Evolutionary conservation across 2,329 filamentous ascomycete genomes (phyloP).

Genomic region (Rhinocladiella mackenziei): DNA sequence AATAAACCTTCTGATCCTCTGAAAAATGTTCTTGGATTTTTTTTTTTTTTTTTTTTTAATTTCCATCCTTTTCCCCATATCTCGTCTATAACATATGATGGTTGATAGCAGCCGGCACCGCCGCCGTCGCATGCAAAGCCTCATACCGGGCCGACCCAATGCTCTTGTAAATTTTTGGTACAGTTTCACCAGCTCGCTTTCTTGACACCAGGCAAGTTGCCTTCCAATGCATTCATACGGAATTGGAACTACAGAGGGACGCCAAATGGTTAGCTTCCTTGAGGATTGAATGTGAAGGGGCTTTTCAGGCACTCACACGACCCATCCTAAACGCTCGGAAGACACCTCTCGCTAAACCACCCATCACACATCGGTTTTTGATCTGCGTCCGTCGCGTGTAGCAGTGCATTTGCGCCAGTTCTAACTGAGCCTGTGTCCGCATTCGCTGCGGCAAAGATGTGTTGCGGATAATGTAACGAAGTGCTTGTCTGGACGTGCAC

Average conservation of each 20-base stretch:
- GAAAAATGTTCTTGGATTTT: too few species aligned
- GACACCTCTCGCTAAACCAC: constrained; percentile 87
- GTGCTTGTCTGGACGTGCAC: constrained; percentile 66
- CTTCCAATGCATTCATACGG: constrained; percentile 78
- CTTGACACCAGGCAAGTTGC: constrained; percentile 84
- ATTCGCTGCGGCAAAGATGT: constrained; percentile 75
- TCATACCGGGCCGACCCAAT: too few species aligned
- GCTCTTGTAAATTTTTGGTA: constrained; percentile 6
- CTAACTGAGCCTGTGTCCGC: constrained; percentile 86
- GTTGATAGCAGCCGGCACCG: too few species aligned
- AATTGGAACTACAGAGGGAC: constrained; percentile 71
- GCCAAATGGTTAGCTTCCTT: background rate
- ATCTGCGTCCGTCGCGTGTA: constrained; percentile 94
- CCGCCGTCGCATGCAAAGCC: too few species aligned
- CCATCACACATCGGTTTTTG: constrained; percentile 85
- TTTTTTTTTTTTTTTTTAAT: too few species aligned
- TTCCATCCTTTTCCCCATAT: too few species aligned
- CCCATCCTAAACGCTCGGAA: constrained; percentile 88
- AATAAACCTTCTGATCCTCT: too few species aligned
- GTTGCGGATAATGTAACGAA: constrained; percentile 91
- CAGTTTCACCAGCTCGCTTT: constrained; percentile 84
- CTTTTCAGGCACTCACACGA: constrained; percentile 59
- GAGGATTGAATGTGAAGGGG: background rate
- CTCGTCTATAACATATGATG: too few species aligned
- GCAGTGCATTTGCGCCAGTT: constrained; percentile 90